These are phyloP conservation scores for Jaapia argillacea DNA, from an alignment of 768 basidiomycete species.

Conservation along the genomic window DNA sequence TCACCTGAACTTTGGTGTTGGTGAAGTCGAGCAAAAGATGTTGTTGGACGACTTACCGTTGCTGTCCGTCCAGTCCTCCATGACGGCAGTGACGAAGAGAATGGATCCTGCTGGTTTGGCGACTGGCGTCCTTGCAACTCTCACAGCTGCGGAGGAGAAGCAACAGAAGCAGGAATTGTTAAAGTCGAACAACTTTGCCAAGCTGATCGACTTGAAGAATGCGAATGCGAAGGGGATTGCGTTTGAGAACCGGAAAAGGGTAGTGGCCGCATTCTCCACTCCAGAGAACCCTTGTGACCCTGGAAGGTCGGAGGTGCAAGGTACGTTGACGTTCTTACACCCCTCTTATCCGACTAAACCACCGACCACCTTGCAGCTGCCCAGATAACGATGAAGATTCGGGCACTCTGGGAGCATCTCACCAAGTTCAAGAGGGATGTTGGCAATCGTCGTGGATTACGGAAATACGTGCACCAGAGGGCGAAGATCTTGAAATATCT, in stretches of 20 bases:
- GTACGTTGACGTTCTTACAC: constrained; percentile 29
- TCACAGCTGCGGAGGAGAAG: constrained; percentile 8
- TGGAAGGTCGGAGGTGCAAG: constrained; percentile 85
- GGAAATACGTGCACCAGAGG: constrained; percentile 70
- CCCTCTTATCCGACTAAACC: constrained; percentile 2
- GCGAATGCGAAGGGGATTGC: constrained; percentile 82
- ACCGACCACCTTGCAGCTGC: constrained; percentile 48
- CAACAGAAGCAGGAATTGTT: constrained; percentile 24
- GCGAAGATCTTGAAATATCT: constrained; percentile 79
- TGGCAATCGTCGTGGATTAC: constrained; percentile 66
- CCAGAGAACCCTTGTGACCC: constrained; percentile 60
- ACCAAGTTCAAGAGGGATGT: constrained; percentile 61
- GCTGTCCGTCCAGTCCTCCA: constrained; percentile 26
- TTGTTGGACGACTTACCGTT: constrained; percentile 62
- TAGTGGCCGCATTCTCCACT: constrained; percentile 71
- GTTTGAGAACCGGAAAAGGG: constrained; percentile 75
- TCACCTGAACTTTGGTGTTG: constrained; percentile 59
- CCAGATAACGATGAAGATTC: constrained; percentile 77
- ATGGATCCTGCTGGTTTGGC: background rate
- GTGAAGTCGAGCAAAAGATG: constrained; percentile 41
- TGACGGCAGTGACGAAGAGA: background rate
- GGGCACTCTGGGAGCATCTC: constrained; percentile 72
- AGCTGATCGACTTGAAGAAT: constrained; percentile 76
- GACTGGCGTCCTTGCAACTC: background rate
- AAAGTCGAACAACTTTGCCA: constrained; percentile 51